These are phyloP conservation scores for Aphanomyces invadans DNA, from an alignment of 352 stramenopile species.

Conservation along the genomic window DNA sequence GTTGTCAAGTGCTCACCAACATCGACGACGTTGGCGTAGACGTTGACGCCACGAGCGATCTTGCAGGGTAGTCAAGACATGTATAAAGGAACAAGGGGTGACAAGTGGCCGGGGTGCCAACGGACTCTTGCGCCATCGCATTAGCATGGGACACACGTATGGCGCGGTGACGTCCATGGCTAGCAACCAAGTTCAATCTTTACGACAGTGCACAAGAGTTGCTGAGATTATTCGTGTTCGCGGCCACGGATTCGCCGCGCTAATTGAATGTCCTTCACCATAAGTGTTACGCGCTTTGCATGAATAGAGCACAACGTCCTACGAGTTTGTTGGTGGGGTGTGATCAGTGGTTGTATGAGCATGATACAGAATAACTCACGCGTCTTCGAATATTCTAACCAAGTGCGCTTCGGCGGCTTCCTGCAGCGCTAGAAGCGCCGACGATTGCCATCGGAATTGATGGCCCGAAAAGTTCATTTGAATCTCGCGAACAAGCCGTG, in stretches of 20 bases:
- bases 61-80: conserved; percentile 60
- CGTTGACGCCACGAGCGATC: conserved; percentile 49
- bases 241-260: conserved; percentile 88
- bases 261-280: conserved; percentile 93
- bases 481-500: conserved; percentile 91
- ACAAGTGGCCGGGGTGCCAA: conserved; percentile 44
- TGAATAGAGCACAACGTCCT: conserved; percentile 95
- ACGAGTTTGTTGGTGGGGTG: conserved; percentile 30
- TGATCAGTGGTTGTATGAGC: too few species aligned
- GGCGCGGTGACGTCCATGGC: too few species aligned
- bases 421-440: conserved; percentile 87
- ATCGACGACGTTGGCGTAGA: too few species aligned
- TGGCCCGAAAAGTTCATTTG: conserved; percentile 80
- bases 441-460: conserved; percentile 85
- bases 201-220: not conserved
- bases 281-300: conserved; percentile 93
- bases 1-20: not conserved
- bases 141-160: too few species aligned
- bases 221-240: conserved; percentile 26
- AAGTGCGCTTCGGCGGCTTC: conserved; percentile 94
- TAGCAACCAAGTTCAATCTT: not conserved
- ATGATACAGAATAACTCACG: conserved; percentile 59
- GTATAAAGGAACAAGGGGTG: conserved; percentile 46
- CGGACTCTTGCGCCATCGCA: not conserved
- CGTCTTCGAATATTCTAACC: conserved; percentile 92